Percentiles rank a stretch among this genome's conserved stretches.
Conservation (phyloP, 2,329 filamentous ascomycete species). For the Nigrograna mackinnonii region DNA sequence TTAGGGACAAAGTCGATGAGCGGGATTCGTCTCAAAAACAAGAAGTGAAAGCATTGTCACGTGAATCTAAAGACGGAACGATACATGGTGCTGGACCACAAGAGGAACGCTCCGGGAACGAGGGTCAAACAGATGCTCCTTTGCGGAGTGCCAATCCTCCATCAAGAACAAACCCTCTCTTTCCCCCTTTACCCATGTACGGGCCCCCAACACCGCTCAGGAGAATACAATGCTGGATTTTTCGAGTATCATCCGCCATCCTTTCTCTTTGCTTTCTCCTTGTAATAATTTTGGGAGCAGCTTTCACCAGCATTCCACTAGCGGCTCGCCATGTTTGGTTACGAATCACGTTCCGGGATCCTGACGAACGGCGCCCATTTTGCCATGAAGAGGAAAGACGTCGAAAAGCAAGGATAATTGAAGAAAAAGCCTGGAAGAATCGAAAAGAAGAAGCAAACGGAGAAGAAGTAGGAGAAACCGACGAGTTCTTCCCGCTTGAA, state of each 20-base stretch:
- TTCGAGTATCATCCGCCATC: constrained; percentile 71
- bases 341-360: constrained; percentile 62
- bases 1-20: constrained; percentile 57
- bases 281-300: constrained; percentile 74
- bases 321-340: constrained; percentile 55
- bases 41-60: constrained; percentile 29
- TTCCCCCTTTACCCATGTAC: constrained; percentile 82
- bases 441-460: constrained; percentile 39
- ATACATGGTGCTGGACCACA: constrained; percentile 40
- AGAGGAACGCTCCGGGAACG: constrained; percentile 35
- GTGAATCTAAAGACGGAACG: constrained; percentile 48
- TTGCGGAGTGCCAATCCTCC: constrained; percentile 57
- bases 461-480: constrained; percentile 44
- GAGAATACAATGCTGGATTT: constrained; percentile 66
- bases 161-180: constrained; percentile 76
- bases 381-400: constrained; percentile 71
- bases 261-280: constrained; percentile 78
- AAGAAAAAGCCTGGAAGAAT: constrained; percentile 65
- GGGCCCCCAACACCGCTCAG: constrained; percentile 71
- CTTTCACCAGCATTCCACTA: constrained; percentile 67
- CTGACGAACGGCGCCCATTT: constrained; percentile 67
- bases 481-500: constrained; percentile 74
- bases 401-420: constrained; percentile 58
- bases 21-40: constrained; percentile 33
- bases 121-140: constrained; percentile 50